Conservation (phyloP, 148 eudicot genomes). For the Vaccinium darrowii region DNA sequence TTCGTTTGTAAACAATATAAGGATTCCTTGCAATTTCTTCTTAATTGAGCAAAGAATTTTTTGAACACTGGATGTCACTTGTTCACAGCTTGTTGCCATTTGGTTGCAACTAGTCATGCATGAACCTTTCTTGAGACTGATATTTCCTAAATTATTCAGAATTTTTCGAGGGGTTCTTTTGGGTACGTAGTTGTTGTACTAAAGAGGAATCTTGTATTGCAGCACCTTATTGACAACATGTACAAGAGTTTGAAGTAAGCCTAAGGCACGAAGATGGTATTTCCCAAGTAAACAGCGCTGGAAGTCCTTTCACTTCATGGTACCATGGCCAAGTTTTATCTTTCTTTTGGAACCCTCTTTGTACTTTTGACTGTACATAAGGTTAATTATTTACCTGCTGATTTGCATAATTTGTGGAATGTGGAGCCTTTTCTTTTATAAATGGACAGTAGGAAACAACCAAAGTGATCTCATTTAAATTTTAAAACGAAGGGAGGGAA, state of each 20-base stretch:
- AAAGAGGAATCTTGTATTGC: conserved; percentile 24
- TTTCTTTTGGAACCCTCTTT: neutral
- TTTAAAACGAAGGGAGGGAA: neutral
- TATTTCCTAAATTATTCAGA: neutral
- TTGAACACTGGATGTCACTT: neutral
- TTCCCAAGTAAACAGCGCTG: neutral
- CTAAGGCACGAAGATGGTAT: conserved; percentile 23
- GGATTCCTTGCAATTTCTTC: neutral
- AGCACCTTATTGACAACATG: conserved; percentile 67
- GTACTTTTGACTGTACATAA: conserved; percentile 7
- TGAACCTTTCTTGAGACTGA: neutral
- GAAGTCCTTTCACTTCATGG: neutral
- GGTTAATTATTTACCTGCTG: neutral
- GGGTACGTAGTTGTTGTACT: neutral
- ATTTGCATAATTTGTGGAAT: neutral
- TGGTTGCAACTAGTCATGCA: conserved; percentile 8
- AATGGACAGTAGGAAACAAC: neutral
- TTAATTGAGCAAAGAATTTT: neutral
- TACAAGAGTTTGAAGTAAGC: conserved; percentile 47
- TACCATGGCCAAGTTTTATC: neutral
- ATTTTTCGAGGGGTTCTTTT: neutral
- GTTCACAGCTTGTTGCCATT: neutral
- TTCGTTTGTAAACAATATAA: neutral
- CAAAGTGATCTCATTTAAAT: neutral
- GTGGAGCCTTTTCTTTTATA: neutral